Evolutionary conservation across 1,139 yeast genomes (phyloP), one percentile per base, ranked within the genome.

Genomic region (Pichia sp.): DNA sequence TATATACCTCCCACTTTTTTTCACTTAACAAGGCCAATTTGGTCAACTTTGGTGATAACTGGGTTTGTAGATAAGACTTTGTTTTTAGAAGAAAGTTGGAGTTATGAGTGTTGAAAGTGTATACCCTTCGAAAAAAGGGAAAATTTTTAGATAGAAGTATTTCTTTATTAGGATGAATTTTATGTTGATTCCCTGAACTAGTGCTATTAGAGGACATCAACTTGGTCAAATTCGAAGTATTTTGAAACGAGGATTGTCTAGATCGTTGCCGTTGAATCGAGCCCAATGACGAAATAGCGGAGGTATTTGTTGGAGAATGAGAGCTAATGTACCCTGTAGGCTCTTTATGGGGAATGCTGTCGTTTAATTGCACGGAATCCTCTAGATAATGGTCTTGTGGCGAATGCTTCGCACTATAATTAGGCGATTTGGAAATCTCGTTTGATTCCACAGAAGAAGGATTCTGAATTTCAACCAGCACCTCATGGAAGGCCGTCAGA

Each of bases 121-220:
- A 76, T 52, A 83, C 75, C 64, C 85, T 85, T 55, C 96, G 75
- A 67, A 87, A 88, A 56, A 84, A 80, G 1, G 97, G 97, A 71
- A 89, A 90, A 62, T 95, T 88, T 63, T 84, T 85, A 19, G 85
- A 82, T 69, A 84, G 89, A 56, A 84, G 77, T 60, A 80, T 75
- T 67, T 88, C 95, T 57, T 80, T 79, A 49, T 73, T 73, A 60
- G 49, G 40, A 5, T 45, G 29, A 19, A n/a, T 78, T 79, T 57
- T 55, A 64, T 50, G 55, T 10, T 13, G 29, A 10, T 19, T 32
- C 23, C n/a, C 16, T 8, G 38, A 32, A 8, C 40, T 40, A 5
- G 29, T 51, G 64, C 51, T 57, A 62, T 23, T 41, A 15, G 51
- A 49, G 3, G 54, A 58, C 11, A 64, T 38, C 4, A 62, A 45